phyloP scores from a whole-genome alignment of 352 stramenopile genomes.

The Pythium dissimile region DNA sequence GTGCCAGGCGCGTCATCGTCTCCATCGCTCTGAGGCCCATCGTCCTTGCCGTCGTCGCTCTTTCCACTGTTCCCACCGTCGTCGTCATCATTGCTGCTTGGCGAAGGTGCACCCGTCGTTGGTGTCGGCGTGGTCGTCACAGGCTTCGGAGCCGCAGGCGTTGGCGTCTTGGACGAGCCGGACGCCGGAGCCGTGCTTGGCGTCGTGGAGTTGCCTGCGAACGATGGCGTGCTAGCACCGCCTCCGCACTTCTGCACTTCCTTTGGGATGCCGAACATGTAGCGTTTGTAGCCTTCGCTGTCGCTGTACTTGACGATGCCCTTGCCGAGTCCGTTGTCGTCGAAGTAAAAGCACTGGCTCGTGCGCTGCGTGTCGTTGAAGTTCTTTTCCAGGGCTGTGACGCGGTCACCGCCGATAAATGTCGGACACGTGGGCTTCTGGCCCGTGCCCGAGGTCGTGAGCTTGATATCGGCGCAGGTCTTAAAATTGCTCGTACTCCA shows the following conservation, averaged over 20 bases:
- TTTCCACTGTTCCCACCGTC: neutral
- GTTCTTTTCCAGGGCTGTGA: constrained; percentile 41
- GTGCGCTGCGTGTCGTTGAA: constrained; percentile 9
- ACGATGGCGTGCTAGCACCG: neutral
- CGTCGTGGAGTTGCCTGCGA: neutral
- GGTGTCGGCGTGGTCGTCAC: neutral
- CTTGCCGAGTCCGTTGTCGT: constrained; percentile 44
- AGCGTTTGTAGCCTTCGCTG: constrained; percentile 35
- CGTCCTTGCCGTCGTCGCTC: neutral
- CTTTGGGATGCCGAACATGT: constrained; percentile 44
- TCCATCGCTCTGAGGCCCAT: neutral
- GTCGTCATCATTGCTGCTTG: neutral
- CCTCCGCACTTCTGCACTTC: constrained; percentile 41
- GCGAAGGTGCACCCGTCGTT: neutral
- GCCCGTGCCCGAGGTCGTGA: constrained; percentile 34
- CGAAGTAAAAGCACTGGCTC: constrained; percentile 55
- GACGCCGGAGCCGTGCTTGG: neutral
- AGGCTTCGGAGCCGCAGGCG: neutral
- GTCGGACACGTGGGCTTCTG: constrained; percentile 35
- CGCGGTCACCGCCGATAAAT: constrained; percentile 50
- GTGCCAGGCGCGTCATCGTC: neutral
- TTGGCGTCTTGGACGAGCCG: neutral
- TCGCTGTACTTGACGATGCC: constrained; percentile 43
- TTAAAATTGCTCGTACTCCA: constrained; percentile 49
- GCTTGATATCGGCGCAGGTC: constrained; percentile 49